Evolutionary conservation across 306 rosid species (phyloP).

Genomic region (Castanea crenata): DNA sequence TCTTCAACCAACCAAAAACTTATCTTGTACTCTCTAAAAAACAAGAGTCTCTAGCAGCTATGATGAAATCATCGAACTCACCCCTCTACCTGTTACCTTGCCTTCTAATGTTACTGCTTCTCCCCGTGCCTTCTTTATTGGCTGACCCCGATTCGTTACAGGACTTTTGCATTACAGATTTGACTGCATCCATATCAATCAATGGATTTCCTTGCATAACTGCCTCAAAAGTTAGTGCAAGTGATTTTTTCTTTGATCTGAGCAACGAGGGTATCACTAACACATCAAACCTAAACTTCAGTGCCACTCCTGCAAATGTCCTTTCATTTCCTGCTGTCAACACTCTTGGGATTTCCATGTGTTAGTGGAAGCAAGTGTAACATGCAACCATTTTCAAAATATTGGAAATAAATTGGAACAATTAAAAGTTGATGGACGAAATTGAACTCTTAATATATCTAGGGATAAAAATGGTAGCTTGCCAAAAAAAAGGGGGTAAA

Average conservation of each 20-base stretch:
- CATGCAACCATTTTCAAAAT: no score
- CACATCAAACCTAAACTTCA: background rate
- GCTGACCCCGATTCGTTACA: constrained; percentile 44
- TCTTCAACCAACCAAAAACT: no score
- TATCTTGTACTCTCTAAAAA: no score
- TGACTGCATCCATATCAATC: constrained; percentile 9
- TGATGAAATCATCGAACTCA: constrained; percentile 17
- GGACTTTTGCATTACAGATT: constrained; percentile 40
- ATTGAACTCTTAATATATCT: no score
- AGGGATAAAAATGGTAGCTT: no score
- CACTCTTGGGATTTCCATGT: constrained; percentile 41
- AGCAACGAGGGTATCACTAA: constrained; percentile 32
- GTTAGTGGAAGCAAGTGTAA: no score
- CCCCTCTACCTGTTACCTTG: constrained; percentile 11
- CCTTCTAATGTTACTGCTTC: constrained; percentile 16
- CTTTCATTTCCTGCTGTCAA: constrained; percentile 42
- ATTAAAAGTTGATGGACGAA: no score
- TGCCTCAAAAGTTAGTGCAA: constrained; percentile 22
- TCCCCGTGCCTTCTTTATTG: constrained; percentile 19
- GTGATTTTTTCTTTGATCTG: constrained; percentile 40
- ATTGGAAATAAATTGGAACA: no score
- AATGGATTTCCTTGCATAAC: constrained; percentile 55
- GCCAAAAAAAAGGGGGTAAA: background rate
- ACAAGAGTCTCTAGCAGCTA: background rate
- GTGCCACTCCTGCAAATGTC: constrained; percentile 29